These are phyloP conservation scores for Coniosporium apollinis DNA, from an alignment of 495 filamentous ascomycete species.

Conservation along the genomic window DNA sequence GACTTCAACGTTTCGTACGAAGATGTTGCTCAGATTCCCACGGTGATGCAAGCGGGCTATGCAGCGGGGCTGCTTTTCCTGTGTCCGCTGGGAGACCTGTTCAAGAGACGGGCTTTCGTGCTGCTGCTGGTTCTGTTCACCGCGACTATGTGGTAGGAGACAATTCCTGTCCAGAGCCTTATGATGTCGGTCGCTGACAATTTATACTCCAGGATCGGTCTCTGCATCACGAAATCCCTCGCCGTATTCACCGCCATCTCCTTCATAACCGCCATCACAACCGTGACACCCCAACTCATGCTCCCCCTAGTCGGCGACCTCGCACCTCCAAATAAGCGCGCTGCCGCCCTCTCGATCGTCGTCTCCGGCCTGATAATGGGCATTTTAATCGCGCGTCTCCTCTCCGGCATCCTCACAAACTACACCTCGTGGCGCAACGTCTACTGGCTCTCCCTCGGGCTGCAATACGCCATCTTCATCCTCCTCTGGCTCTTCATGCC, in stretches of 20 bases:
- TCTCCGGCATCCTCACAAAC: slow-evolving; percentile 58
- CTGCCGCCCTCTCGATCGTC: slow-evolving; percentile 52
- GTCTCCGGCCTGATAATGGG: slow-evolving; percentile 65
- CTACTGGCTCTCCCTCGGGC: slow-evolving; percentile 63
- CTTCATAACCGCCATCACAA: slow-evolving; percentile 54
- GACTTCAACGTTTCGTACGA: slow-evolving; percentile 41
- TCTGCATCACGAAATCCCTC: slow-evolving; percentile 54
- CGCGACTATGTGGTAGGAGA: slow-evolving; percentile 38
- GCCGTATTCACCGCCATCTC: slow-evolving; percentile 47
- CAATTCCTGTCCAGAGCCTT: not conserved
- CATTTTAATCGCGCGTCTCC: slow-evolving; percentile 57
- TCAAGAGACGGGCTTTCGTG: slow-evolving; percentile 53
- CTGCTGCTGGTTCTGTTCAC: slow-evolving; percentile 48
- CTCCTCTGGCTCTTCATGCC: slow-evolving; percentile 61
- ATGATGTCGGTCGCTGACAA: slow-evolving; percentile 1
- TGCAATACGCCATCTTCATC: slow-evolving; percentile 51
- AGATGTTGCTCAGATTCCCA: slow-evolving; percentile 40
- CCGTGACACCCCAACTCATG: slow-evolving; percentile 75
- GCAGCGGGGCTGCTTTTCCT: slow-evolving; percentile 56
- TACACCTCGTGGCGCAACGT: slow-evolving; percentile 57
- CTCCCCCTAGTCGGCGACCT: slow-evolving; percentile 72
- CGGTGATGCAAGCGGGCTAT: slow-evolving; percentile 69
- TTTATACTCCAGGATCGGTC: slow-evolving; percentile 35
- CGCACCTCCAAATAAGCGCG: slow-evolving; percentile 49
- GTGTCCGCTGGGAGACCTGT: slow-evolving; percentile 63